phyloP scores from a whole-genome alignment of 139 green algal genomes.

The Yamagishiella unicocca region DNA sequence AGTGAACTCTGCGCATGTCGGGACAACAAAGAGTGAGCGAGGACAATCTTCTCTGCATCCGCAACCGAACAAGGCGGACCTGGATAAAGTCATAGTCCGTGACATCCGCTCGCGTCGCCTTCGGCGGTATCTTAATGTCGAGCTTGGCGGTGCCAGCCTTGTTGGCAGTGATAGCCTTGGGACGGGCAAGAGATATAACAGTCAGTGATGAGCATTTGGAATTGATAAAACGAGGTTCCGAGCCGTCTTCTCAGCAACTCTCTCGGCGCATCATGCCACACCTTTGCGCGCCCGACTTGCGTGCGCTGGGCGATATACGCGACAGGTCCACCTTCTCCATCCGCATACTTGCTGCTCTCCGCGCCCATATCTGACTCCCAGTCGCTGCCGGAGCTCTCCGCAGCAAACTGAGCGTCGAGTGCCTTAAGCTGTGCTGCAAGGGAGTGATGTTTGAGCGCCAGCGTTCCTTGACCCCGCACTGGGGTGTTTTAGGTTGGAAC shows the following conservation, averaged over 20 bases:
- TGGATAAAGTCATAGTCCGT: conserved; percentile 60
- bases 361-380: conserved; percentile 36
- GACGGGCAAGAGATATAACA: background rate
- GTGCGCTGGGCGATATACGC: conserved; percentile 38
- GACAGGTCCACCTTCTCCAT: conserved; percentile 23
- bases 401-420: conserved; percentile 39
- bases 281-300: conserved; percentile 47
- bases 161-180: conserved; percentile 47
- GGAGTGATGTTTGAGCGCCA: conserved; percentile 17
- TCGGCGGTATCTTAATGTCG: conserved; percentile 46
- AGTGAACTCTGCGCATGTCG: conserved; percentile 73
- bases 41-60: background rate
- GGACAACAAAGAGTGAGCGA: background rate
- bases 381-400: conserved; percentile 36
- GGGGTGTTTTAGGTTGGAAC: background rate
- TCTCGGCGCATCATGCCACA: background rate
- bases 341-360: conserved; percentile 6
- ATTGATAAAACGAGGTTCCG: too few relatives aligned
- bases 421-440: conserved; percentile 33
- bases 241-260: too few relatives aligned
- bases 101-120: conserved; percentile 26
- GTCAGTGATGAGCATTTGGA: too few relatives aligned
- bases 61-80: background rate
- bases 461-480: background rate
- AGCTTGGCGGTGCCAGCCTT: conserved; percentile 15